Evolutionary conservation across 768 basidiomycete species (phyloP).

Genomic region (Sarcomyxa edulis): DNA sequence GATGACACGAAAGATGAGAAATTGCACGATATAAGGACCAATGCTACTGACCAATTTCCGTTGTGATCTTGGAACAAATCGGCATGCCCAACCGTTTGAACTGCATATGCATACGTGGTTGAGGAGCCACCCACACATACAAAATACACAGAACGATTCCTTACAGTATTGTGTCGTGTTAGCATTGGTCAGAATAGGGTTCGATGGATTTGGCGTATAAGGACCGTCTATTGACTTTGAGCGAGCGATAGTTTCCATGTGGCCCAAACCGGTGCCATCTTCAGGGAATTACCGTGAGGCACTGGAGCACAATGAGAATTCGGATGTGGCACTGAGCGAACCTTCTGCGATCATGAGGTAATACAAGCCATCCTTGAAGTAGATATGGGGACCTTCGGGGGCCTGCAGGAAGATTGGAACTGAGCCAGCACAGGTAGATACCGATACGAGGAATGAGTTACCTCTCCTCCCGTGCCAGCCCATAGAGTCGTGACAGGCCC

Average conservation of each 20-base stretch:
- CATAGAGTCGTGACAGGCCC: no score
- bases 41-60: conserved; percentile 26
- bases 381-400: conserved; percentile 21
- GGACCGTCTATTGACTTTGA: no score
- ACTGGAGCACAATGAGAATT: no score
- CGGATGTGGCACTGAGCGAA: no score
- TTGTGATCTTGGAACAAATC: conserved; percentile 27
- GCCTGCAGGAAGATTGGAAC: conserved; percentile 12
- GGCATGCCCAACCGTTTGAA: conserved; percentile 33
- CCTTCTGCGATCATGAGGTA: conserved; percentile 34
- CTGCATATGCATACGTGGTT: conserved; percentile 16
- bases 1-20: conserved; percentile 2
- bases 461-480: no score
- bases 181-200: no score
- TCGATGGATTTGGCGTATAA: no score
- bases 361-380: conserved; percentile 21
- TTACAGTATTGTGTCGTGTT: no score
- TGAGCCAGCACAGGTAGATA: no score
- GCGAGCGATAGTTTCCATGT: no score
- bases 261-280: conserved; percentile 27
- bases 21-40: conserved; percentile 11
- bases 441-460: no score
- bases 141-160: no score
- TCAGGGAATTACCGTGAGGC: neutral
- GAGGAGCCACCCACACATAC: conserved; percentile 23